Conservation (phyloP, 2,329 filamentous ascomycete genomes). For the Colletotrichum tofieldiae region DNA sequence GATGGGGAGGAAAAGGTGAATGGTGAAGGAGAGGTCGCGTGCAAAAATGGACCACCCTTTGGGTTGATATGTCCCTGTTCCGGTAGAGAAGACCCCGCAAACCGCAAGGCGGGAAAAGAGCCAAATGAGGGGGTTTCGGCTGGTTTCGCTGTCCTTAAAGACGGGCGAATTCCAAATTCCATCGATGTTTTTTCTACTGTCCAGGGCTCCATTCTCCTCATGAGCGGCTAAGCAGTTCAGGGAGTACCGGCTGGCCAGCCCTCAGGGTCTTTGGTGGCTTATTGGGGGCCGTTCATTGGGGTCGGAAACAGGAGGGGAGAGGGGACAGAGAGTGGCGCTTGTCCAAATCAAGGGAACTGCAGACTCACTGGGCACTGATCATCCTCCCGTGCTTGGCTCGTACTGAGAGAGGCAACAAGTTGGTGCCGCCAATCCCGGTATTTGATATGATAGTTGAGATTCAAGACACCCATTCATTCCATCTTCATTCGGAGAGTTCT, state of each 20-base stretch:
- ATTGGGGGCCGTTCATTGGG: neutral
- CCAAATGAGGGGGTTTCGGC: slow-evolving; percentile 1
- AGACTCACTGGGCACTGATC: slow-evolving; percentile 1
- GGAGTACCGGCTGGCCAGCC: neutral
- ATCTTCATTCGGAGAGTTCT: neutral
- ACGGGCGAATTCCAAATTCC: slow-evolving; percentile 37
- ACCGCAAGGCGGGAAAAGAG: neutral
- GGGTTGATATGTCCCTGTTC: neutral
- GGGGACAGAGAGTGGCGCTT: slow-evolving; percentile 18
- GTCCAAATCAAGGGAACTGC: slow-evolving; percentile 16
- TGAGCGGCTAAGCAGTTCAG: slow-evolving; percentile 2
- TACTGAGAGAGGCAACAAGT: neutral
- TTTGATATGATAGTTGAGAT: neutral
- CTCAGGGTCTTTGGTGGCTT: neutral
- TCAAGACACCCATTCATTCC: neutral
- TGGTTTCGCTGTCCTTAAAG: slow-evolving; percentile 12
- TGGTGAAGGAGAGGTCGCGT: neutral
- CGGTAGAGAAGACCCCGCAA: neutral
- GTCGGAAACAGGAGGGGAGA: neutral
- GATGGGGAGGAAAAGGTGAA: neutral
- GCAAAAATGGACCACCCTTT: neutral
- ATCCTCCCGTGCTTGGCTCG: slow-evolving; percentile 4
- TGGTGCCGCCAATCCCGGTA: slow-evolving; percentile 1
- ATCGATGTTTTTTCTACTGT: slow-evolving; percentile 16
- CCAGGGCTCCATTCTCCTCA: neutral